These are phyloP conservation scores for Cyanodermella asteris DNA, from an alignment of 2,329 filamentous ascomycete species.

Conservation along the genomic window DNA sequence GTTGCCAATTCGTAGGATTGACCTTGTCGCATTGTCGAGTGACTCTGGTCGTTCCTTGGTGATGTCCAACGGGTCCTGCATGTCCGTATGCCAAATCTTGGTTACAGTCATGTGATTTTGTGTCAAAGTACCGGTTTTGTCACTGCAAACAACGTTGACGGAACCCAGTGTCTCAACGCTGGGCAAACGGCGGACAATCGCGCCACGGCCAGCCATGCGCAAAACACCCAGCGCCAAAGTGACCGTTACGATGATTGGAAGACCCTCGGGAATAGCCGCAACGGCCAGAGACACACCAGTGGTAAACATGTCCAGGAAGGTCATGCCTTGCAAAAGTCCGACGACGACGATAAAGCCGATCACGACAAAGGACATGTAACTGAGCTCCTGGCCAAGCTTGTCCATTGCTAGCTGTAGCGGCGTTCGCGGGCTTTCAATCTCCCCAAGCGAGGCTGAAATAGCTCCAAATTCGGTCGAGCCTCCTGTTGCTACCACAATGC, in stretches of 20 bases:
- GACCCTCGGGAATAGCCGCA: conserved; percentile 82
- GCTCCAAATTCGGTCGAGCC: conserved; percentile 87
- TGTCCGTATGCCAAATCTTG: conserved; percentile 87
- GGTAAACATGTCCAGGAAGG: conserved; percentile 82
- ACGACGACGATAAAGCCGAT: conserved; percentile 85
- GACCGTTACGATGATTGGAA: conserved; percentile 96
- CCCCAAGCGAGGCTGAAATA: conserved; percentile 80
- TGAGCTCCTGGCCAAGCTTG: conserved; percentile 82
- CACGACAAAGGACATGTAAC: conserved; percentile 87
- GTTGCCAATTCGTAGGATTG: conserved; percentile 77
- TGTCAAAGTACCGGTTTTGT: conserved; percentile 92
- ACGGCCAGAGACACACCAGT: conserved; percentile 94
- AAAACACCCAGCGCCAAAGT: conserved; percentile 86
- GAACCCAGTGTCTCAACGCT: conserved; percentile 94
- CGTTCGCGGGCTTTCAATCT: conserved; percentile 86
- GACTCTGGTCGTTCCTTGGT: conserved; percentile 28
- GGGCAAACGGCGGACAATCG: conserved; percentile 84
- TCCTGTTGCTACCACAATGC: conserved; percentile 91
- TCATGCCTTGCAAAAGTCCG: conserved; percentile 74
- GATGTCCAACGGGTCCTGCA: conserved; percentile 32
- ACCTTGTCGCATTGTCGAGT: conserved; percentile 49
- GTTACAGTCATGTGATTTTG: conserved; percentile 97
- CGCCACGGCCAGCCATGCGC: conserved; percentile 85
- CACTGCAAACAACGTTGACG: conserved; percentile 98
- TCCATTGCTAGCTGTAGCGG: conserved; percentile 95